Evolutionary conservation across 805 yeast genomes (phyloP).

Genomic region (Pichia sporocuriosa): DNA sequence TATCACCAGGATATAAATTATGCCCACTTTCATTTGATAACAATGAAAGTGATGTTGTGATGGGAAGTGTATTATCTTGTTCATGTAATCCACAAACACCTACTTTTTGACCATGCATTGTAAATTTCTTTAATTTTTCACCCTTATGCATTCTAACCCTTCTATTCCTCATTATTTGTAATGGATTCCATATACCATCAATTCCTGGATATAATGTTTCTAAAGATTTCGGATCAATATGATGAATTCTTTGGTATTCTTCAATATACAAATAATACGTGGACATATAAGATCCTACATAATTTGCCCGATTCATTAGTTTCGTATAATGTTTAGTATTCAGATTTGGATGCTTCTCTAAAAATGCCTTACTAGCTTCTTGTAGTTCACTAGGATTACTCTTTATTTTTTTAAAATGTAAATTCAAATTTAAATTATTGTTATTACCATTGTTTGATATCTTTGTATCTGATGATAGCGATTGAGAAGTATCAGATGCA

Average conservation of each 20-base stretch:
- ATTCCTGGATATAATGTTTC: conserved; percentile 38
- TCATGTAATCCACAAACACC: conserved; percentile 27
- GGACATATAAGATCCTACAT: conserved; percentile 30
- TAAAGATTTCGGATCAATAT: conserved; percentile 17
- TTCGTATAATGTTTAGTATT: conserved; percentile 22
- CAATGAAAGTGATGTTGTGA: not conserved
- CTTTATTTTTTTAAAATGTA: not conserved
- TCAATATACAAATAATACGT: conserved; percentile 45
- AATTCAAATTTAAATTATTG: not conserved
- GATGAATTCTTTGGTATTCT: conserved; percentile 30
- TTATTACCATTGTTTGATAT: not conserved
- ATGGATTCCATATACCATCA: conserved; percentile 72
- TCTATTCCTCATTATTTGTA: conserved; percentile 75
- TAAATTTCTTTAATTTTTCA: conserved; percentile 36
- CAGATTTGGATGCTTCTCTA: conserved; percentile 5
- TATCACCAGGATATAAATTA: too few relatives aligned
- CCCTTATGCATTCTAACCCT: conserved; percentile 45
- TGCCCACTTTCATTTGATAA: not conserved
- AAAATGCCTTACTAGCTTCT: not conserved
- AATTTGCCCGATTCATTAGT: conserved; percentile 7
- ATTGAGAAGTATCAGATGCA: too few relatives aligned
- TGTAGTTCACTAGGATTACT: not conserved
- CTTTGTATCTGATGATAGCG: too few relatives aligned
- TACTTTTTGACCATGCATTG: conserved; percentile 6
- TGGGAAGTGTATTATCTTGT: not conserved